Evolutionary conservation across 75 land plant genomes (phyloP).

Genomic region (Chamaecyparis obtusa): DNA sequence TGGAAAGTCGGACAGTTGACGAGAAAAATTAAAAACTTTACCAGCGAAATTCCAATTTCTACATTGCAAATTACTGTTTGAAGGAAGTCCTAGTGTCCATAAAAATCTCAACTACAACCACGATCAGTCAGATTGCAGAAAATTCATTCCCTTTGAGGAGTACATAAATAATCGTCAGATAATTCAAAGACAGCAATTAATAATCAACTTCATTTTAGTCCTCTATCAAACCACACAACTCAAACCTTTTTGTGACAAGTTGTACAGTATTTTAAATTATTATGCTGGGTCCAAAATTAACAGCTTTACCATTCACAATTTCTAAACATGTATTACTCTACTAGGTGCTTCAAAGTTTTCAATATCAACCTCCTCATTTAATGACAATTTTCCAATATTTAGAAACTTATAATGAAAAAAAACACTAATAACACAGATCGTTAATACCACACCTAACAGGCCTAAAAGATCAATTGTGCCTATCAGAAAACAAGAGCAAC

Average conservation of each 20-base stretch:
- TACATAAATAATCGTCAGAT: too few species aligned
- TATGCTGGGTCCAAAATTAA: too few species aligned
- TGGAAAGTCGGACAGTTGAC: background rate
- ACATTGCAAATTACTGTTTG: background rate
- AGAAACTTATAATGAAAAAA: background rate
- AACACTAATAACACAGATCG: background rate
- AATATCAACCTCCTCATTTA: background rate
- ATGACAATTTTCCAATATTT: background rate
- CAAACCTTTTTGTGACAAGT: too few species aligned
- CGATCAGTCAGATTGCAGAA: too few species aligned
- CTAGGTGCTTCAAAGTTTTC: background rate
- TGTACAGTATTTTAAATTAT: too few species aligned
- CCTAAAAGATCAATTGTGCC: background rate
- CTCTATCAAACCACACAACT: too few species aligned
- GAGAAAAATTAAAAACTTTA: background rate
- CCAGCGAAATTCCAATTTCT: background rate
- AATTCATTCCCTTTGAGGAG: too few species aligned
- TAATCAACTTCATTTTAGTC: too few species aligned
- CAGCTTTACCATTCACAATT: background rate
- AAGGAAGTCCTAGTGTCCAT: background rate
- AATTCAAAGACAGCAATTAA: too few species aligned
- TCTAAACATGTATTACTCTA: background rate
- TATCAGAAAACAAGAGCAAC: background rate
- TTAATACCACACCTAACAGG: background rate
- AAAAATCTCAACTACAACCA: background rate